A percentile compares a stretch with the other conserved stretches of the same genome.
These are phyloP conservation scores for Capsaspora owczarzaki DNA, from an alignment of 78 protist genomes.

Conservation along the genomic window DNA sequence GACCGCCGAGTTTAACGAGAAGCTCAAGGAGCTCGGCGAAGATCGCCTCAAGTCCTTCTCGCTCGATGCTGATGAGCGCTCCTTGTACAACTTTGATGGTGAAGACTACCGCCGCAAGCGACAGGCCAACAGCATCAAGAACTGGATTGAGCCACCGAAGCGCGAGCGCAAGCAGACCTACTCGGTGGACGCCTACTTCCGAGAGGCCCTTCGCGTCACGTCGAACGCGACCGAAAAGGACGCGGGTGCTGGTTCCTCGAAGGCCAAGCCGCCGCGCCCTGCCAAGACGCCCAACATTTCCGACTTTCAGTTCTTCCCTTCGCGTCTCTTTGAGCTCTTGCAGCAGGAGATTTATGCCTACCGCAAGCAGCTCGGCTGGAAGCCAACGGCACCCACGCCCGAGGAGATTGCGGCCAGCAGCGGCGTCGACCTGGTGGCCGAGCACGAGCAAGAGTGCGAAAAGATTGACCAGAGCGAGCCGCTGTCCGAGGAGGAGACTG, in stretches of 20 bases:
- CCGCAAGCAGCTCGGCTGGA: background rate
- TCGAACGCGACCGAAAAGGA: constrained; percentile 21
- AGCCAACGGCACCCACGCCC: background rate
- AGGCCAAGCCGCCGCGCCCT: constrained; percentile 10
- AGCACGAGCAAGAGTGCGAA: background rate
- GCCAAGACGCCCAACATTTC: constrained; percentile 4
- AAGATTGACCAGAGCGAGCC: constrained; percentile 10
- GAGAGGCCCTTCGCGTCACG: constrained; percentile 4
- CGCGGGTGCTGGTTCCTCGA: background rate
- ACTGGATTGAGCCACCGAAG: constrained; percentile 49
- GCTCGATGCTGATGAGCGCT: constrained; percentile 27
- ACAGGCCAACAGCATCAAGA: background rate
- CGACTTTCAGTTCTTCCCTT: constrained; percentile 60
- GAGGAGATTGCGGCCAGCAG: constrained; percentile 2
- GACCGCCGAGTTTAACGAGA: constrained; percentile 26
- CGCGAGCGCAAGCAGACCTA: constrained; percentile 38
- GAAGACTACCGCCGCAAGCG: constrained; percentile 40
- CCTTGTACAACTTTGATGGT: constrained; percentile 83
- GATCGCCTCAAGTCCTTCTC: constrained; percentile 20
- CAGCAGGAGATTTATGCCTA: constrained; percentile 39
- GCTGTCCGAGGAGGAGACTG: constrained; percentile 20
- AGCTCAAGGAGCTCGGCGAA: constrained; percentile 6
- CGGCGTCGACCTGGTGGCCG: background rate
- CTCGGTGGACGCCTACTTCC: constrained; percentile 26
- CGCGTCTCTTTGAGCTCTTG: constrained; percentile 31